Evolutionary conservation across 257 asterid genomes (phyloP), one percentile per base, ranked within the genome.

Genomic region (Phtheirospermum japonicum): DNA sequence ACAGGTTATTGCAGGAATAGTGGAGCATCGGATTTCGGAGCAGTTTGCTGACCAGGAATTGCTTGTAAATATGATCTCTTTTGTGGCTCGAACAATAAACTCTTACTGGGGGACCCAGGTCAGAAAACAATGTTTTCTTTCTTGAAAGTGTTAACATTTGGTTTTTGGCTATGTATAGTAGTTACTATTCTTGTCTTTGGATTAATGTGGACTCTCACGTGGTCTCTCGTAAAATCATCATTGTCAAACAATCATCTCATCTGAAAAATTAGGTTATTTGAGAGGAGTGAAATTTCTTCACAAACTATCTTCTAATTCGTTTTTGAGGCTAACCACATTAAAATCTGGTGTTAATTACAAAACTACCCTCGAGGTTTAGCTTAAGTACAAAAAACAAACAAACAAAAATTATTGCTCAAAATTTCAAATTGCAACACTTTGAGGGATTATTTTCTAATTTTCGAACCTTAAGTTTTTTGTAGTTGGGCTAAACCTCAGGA

Each of bases 61-160:
- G 42, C 78, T 91, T 74, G 90, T 91, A 57, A 91, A 88, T 77
- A 86, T 83, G 83, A 72, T 89, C 59, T 89, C 95, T 57, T 86
- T 89, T 66, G 85, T 86, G 71, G 75, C 77, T 75, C 84, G 97
- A 68, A 86, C 91, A 63, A 64, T 86, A 76, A 89, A 89, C 83
- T 89, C 97, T 73, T 89, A 89, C 61, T 89, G 88, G 89, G 97
- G 95, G 71, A 89, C 97, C 62, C 95, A 84, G 94, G 97, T 82
- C 18, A 45, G 77, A 48, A 34, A 54, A 12, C 39, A 43, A 53
- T 36, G 6, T 61, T 14, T n/a, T 36, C 59, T 61, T 37, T 48
- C 54, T 58, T 19, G 30, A 39, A 56, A 51, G 9, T 62, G 32
- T 45, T 23, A 36, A 56, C 7, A 57, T 52, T 56, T 85, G 84